Conservation (phyloP, 1,284 basidiomycete genomes). For the Apiotrichum sp. region DNA sequence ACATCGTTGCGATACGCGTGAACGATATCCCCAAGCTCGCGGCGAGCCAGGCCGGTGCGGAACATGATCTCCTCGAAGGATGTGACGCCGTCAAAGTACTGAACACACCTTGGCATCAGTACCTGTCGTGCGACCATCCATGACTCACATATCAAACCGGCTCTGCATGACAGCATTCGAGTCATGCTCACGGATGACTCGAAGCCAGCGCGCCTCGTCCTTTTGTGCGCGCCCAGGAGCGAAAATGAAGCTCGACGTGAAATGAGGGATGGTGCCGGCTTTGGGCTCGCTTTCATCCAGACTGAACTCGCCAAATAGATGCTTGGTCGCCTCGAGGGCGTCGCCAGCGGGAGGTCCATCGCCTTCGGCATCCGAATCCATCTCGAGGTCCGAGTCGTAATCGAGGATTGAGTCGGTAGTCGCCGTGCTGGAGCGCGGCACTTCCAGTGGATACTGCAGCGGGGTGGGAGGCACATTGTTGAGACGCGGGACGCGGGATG, state of each 20-base stretch:
- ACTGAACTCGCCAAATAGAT: slow-evolving; percentile 15
- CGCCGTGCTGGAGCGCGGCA: not conserved
- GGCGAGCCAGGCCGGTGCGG: slow-evolving; percentile 36
- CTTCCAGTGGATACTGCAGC: not conserved
- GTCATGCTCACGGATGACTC: slow-evolving; percentile 33
- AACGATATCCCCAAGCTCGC: slow-evolving; percentile 37
- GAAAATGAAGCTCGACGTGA: slow-evolving; percentile 35
- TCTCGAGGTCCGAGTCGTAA: slow-evolving; percentile 35
- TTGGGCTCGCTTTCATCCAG: slow-evolving; percentile 26
- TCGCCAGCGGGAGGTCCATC: slow-evolving; percentile 10
- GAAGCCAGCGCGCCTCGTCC: slow-evolving; percentile 43
- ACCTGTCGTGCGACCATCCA: not conserved
- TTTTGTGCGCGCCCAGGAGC: slow-evolving; percentile 38
- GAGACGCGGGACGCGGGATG: slow-evolving; percentile 11
- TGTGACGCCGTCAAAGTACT: slow-evolving; percentile 44
- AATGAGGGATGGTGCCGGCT: slow-evolving; percentile 24
- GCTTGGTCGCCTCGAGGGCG: not conserved
- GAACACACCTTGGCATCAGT: slow-evolving; percentile 30
- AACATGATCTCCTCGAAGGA: slow-evolving; percentile 45
- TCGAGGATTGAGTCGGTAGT: slow-evolving; percentile 13
- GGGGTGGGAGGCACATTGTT: not conserved
- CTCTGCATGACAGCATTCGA: slow-evolving; percentile 32
- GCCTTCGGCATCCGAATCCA: slow-evolving; percentile 34
- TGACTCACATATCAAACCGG: slow-evolving; percentile 41
- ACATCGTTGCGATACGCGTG: slow-evolving; percentile 38